Evolutionary conservation across 176 grass and related monocot species (phyloP), one percentile per base, ranked within the genome.

Genomic region (Stipa capillata): DNA sequence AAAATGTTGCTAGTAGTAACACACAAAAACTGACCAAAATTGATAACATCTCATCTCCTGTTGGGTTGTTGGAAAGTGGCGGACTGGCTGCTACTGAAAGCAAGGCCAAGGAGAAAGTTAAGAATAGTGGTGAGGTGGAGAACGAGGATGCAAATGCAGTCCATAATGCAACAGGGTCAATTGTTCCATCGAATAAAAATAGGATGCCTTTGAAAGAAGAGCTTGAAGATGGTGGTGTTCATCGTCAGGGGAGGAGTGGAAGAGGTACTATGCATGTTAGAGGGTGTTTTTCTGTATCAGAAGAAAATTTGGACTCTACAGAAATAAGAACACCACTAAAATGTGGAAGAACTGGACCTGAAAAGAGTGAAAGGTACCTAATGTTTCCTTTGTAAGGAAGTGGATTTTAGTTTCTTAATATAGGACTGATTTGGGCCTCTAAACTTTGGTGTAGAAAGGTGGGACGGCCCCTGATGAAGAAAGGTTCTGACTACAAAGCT

Each of bases 151-250:
- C 43, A 73, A 85, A 74, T 79, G 56, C 65, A 61, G 68, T 59
- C 5, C 66, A 80, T 83, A 86, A 67, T 65, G 48, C 65, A 67
- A 66, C 73, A 13, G 72, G 80, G 32, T 70, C 79, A 54, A 52
- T 83, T 61, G 82, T 87, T 62, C 61, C 75, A 48, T 85, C 79
- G n/a, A n/a, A n/a, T n/a, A n/a, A n/a, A 59, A 91, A 77, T 71
- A 97, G 70, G 63, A 73, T 88, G 67, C 79, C 82, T 60, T 87
- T 89, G 72, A 97, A 93, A 91, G 51, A 97, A 89, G 91, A 97
- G 58, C 80, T 91, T 73, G 84, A 87, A 83, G 79, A 89, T 87
- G 85, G 88, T 43, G 73, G 82, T 79, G 79, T 82, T 33, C 62
- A 52, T 45, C 82, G 83, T 52, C 87, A 88, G 35, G 94, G 91